Conservation (phyloP, 352 stramenopile genomes). For the Thalassiosira exigua region DNA sequence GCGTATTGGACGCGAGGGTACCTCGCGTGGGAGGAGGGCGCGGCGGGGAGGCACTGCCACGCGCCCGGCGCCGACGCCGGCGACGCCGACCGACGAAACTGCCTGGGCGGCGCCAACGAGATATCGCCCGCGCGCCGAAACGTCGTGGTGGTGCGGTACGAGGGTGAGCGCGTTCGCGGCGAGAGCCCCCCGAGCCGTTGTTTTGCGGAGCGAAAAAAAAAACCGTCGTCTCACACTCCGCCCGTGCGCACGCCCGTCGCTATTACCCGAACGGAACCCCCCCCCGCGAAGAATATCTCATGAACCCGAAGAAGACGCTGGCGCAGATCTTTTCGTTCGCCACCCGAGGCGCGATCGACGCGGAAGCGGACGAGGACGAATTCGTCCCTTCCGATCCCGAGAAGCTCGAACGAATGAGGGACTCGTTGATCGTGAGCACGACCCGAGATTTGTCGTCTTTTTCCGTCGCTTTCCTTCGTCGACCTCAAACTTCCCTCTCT, state of each 20-base stretch:
- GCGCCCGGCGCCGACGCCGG: too few species aligned
- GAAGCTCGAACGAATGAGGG: conserved; percentile 5
- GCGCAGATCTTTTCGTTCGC: conserved; percentile 42
- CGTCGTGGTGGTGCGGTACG: conserved; percentile 35
- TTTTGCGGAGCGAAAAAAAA: too few species aligned
- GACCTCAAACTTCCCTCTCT: too few species aligned
- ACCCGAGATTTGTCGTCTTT: too few species aligned
- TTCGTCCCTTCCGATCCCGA: conserved; percentile 24
- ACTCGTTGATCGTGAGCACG: conserved; percentile 25
- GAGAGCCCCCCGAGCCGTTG: too few species aligned
- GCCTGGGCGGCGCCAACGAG: conserved; percentile 24
- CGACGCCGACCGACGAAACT: conserved; percentile 13
- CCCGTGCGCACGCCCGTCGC: too few species aligned
- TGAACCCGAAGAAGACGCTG: conserved; percentile 28
- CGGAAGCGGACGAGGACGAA: conserved; percentile 10
- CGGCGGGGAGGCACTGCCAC: conserved; percentile 26
- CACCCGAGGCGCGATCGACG: conserved; percentile 30
- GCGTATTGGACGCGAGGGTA: conserved; percentile 41
- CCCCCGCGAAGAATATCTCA: too few species aligned
- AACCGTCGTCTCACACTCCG: too few species aligned
- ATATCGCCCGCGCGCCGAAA: conserved; percentile 20
- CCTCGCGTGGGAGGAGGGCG: conserved; percentile 23
- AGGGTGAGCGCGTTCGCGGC: too few species aligned
- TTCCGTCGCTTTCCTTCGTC: too few species aligned
- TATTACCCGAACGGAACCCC: too few species aligned